These are phyloP conservation scores for Parietaria judaica DNA, from an alignment of 306 rosid species.

Conservation along the genomic window DNA sequence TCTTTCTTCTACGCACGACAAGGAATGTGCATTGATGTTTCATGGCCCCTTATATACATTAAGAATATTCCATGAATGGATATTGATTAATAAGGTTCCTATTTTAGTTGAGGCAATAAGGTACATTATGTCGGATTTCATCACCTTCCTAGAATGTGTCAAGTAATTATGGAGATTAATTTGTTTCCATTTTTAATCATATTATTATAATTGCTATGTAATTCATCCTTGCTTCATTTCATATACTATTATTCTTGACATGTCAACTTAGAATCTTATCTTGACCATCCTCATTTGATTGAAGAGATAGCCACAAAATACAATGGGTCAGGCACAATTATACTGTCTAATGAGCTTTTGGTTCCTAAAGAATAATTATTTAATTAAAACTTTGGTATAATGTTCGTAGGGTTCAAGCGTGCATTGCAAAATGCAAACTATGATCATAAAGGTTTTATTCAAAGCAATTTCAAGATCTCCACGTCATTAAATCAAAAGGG, in stretches of 20 bases:
- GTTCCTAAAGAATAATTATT: no score
- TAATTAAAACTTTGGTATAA: no score
- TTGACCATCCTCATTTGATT: no score
- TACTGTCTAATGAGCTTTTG: no score
- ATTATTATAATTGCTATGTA: no score
- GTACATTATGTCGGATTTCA: slow-evolving; percentile 6
- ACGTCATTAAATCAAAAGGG: no score
- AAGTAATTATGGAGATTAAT: neutral
- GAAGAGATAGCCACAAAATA: no score
- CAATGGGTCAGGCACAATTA: no score
- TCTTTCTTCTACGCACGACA: neutral
- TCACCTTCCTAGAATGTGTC: neutral
- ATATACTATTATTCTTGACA: no score
- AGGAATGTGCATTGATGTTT: slow-evolving; percentile 1
- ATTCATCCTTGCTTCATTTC: no score
- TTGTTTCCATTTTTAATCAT: neutral
- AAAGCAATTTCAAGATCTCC: no score
- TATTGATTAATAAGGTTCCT: slow-evolving; percentile 13
- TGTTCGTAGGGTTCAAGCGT: slow-evolving; percentile 7
- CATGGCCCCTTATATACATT: neutral
- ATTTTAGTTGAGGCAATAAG: neutral
- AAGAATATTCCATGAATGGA: slow-evolving; percentile 6
- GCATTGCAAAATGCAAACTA: slow-evolving; percentile 12
- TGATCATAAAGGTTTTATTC: neutral
- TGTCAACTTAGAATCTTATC: no score